Evolutionary conservation across 805 yeast genomes (phyloP).

Genomic region (Wickerhamiella musiphila): DNA sequence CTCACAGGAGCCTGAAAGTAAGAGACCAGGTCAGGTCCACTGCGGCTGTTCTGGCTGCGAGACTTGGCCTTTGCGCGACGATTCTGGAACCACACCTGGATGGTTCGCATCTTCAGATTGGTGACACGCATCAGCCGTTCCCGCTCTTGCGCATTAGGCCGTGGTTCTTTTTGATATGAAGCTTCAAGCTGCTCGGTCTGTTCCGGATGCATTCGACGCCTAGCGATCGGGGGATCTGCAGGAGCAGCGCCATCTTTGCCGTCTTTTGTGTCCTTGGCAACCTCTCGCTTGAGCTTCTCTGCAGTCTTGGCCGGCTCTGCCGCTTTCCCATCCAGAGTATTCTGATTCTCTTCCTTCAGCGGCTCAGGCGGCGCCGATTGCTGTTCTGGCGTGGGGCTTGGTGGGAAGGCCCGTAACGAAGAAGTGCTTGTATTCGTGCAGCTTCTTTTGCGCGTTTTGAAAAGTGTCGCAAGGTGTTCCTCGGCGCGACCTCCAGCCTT

Average conservation of each 20-base stretch:
- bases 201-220: constrained; percentile 19
- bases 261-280: background rate
- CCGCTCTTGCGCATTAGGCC: constrained; percentile 56
- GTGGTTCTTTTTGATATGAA: constrained; percentile 56
- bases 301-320: constrained; percentile 1
- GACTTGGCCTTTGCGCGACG: constrained; percentile 32
- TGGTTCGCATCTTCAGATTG: constrained; percentile 68
- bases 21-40: no score
- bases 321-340: background rate
- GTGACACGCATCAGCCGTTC: constrained; percentile 53
- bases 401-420: background rate
- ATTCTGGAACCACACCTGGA: constrained; percentile 89
- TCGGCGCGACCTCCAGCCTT: background rate
- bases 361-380: no score
- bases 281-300: background rate
- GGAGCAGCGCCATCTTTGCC: constrained; percentile 1
- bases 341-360: background rate
- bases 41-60: background rate
- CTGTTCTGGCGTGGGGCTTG: background rate
- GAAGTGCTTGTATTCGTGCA: background rate
- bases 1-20: no score
- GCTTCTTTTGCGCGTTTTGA: background rate
- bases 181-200: constrained; percentile 37
- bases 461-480: background rate
- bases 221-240: constrained; percentile 1